Base-by-base conservation (phyloP, 2,329 filamentous ascomycete species). In the Fusarium sp. region DNA sequence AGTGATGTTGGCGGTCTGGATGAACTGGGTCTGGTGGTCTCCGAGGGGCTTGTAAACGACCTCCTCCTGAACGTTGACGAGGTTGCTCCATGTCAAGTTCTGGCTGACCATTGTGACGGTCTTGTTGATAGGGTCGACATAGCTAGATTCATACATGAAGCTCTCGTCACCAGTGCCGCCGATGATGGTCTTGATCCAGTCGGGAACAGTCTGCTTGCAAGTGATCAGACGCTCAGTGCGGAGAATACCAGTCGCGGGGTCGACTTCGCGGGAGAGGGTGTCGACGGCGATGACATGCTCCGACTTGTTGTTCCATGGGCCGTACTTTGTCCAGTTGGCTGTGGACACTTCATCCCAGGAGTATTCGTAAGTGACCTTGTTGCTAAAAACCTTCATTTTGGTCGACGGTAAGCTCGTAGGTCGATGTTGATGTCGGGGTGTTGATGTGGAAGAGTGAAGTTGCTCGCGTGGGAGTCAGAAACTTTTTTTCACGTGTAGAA, bases 241-340 rank as follows among this genome's bases (percentile, higher is more conserved):
- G 60, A 89, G 84, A 75, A 89, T 87, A 71, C 87, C 87, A 15
- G 87, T 89, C 23, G 77, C 78, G 3, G 84, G 78, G 74, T 89
- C 86, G 79, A 89, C 84, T 49, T 73, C 72, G 44, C 96, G 92
- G 54, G 90, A 91, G 75, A 99, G 82, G 16, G 95, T 98, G 83
- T 99, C 96, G 76, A 98, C 96, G 72, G 93, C 94, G 71, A 97
- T 90, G 72, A 99, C 96, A 81, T 99, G 96, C 39, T 94, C 93
- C n/a, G 93, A 94, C 83, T 97, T 96, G 80, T 98, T 92, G 84
- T 99, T 99, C 95, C 96, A 98, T 21, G 95, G 95, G 77, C 93
- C 97, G 83, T 99, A 99, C 82, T 99, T 99, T 74, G 91, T 92
- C 96, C 96, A 99, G 87, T 99, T 99, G 79, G 93, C 94, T 16